Evolutionary conservation across 176 grass and related monocot genomes (phyloP).

Genomic region (Aegilops longissima): DNA sequence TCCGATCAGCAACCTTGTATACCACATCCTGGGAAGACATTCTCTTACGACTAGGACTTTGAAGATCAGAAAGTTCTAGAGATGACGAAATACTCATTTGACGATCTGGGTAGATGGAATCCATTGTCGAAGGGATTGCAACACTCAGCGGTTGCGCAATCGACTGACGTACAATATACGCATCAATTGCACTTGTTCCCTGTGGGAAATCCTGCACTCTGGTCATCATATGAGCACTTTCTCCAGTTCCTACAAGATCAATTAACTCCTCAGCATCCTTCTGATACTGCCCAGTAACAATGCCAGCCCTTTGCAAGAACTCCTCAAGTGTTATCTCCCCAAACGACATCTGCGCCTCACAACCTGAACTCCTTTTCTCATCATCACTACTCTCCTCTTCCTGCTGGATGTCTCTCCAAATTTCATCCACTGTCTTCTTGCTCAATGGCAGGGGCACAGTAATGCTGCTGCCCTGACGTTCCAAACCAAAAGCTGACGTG

Average conservation of each 20-base stretch:
- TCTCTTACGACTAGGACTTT: not conserved
- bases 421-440: constrained; percentile 17
- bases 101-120: not conserved
- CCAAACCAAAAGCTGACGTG: constrained; percentile 14
- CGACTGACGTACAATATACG: not conserved
- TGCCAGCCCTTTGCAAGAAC: constrained; percentile 6
- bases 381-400: not conserved
- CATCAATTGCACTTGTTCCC: not conserved
- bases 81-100: constrained; percentile 12
- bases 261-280: not conserved
- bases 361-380: not conserved
- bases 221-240: not conserved
- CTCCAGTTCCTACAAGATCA: constrained; percentile 7
- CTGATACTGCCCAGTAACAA: not conserved
- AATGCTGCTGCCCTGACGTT: constrained; percentile 9
- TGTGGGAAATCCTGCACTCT: constrained; percentile 22
- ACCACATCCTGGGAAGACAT: not conserved
- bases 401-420: constrained; percentile 18
- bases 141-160: not conserved
- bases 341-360: not conserved
- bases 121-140: not conserved
- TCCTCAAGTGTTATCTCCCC: constrained; percentile 17
- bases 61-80: constrained; percentile 10
- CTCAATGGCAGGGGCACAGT: not conserved
- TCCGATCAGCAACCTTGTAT: constrained; percentile 19